Evolutionary conservation across 2,329 filamentous ascomycete species (phyloP).

Genomic region (Akanthomyces lecanii): DNA sequence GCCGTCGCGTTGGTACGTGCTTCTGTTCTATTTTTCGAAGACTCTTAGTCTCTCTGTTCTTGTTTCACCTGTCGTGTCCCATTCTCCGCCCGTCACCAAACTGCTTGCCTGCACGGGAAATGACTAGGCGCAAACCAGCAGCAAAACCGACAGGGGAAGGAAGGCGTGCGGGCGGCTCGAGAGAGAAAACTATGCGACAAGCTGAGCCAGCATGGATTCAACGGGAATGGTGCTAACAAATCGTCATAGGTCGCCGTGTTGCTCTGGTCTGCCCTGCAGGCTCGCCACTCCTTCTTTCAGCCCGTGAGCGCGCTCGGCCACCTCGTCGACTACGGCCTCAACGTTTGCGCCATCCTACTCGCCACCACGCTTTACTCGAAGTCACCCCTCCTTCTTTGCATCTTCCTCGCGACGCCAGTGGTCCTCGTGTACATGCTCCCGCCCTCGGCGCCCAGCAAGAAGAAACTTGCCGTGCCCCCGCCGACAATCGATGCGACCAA

Average conservation of each 20-base stretch:
- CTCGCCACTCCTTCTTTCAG: slow-evolving; percentile 77
- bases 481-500: slow-evolving; percentile 35
- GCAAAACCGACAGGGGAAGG: background rate
- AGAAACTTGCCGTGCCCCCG: slow-evolving; percentile 46
- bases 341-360: slow-evolving; percentile 75
- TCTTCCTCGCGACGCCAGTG: slow-evolving; percentile 70
- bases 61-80: background rate
- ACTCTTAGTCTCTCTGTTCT: slow-evolving; percentile 20
- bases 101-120: background rate
- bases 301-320: slow-evolving; percentile 66
- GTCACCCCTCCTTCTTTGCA: slow-evolving; percentile 67
- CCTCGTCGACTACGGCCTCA: slow-evolving; percentile 80
- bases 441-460: slow-evolving; percentile 32
- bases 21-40: slow-evolving; percentile 7
- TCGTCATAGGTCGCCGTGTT: slow-evolving; percentile 66
- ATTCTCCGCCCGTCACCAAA: background rate
- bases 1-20: slow-evolving; percentile 71
- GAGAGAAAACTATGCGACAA: background rate
- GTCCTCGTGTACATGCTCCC: slow-evolving; percentile 56
- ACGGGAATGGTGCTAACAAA: background rate
- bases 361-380: slow-evolving; percentile 81
- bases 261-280: slow-evolving; percentile 85
- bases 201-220: background rate
- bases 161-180: background rate
- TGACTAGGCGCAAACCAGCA: background rate